Conservation (phyloP, 1,139 yeast species). For the Yamadazyma aaseri region DNA sequence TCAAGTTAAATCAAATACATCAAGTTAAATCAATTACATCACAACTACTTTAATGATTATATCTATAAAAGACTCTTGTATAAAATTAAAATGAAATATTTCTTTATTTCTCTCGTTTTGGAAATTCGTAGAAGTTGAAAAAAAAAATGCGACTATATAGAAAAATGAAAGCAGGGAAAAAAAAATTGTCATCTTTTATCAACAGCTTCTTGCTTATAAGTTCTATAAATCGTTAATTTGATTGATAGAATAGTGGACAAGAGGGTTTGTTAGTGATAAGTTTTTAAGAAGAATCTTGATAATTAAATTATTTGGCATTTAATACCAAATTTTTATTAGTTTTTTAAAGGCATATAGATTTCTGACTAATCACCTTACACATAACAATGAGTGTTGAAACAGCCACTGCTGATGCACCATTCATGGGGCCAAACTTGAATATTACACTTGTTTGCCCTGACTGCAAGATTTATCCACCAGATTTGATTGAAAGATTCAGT, state of each 20-base stretch:
- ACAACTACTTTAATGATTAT: too few species aligned
- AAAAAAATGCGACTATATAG: not conserved
- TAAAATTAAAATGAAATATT: too few species aligned
- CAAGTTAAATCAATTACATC: too few species aligned
- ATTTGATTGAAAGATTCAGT: conserved; percentile 88
- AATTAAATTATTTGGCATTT: not conserved
- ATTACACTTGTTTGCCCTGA: conserved; percentile 94
- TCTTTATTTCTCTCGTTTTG: too few species aligned
- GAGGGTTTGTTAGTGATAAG: not conserved
- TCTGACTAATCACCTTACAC: not conserved
- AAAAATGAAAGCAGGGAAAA: not conserved
- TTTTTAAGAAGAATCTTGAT: not conserved
- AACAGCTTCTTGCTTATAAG: not conserved
- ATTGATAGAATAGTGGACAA: not conserved
- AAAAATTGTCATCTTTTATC: conserved; percentile 1
- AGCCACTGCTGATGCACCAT: conserved; percentile 27
- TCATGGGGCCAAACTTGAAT: conserved; percentile 71
- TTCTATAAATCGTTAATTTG: not conserved
- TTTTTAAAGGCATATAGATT: not conserved
- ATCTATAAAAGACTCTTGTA: too few species aligned
- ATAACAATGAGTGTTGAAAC: conserved; percentile 15
- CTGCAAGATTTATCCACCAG: conserved; percentile 94
- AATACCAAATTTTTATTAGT: too few species aligned
- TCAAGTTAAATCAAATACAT: too few species aligned
- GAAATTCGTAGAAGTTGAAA: too few species aligned